phyloP scores from a whole-genome alignment of 176 grass and related monocot species.

The Urochloa ruziziensis region DNA sequence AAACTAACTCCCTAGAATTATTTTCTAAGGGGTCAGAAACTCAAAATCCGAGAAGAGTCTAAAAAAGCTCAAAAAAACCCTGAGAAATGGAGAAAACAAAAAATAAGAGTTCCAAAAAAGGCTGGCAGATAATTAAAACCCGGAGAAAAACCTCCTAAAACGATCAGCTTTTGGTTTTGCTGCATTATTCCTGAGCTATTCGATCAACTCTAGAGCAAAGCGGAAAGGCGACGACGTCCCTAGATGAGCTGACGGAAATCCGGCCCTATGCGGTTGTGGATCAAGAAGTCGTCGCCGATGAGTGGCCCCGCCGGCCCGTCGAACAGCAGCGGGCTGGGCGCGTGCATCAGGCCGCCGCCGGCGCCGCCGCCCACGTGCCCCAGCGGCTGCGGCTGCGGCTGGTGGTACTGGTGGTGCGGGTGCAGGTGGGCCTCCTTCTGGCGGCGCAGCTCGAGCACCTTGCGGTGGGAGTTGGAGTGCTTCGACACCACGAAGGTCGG shows the following conservation, averaged over 20 bases:
- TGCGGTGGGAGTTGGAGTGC: conserved; percentile 99
- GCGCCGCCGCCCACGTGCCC: neutral
- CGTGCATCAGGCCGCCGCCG: conserved; percentile 17
- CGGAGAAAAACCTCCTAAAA: conserved; percentile 43
- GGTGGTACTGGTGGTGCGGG: neutral
- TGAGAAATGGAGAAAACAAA: conserved; percentile 18
- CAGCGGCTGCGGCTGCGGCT: conserved; percentile 16
- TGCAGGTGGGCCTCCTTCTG: conserved; percentile 70
- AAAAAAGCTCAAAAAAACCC: too few relatives aligned
- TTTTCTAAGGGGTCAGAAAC: conserved; percentile 54
- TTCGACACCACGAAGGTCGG: conserved; percentile 76
- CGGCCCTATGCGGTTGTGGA: conserved; percentile 64
- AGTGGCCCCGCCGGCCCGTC: conserved; percentile 40
- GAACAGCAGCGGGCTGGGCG: conserved; percentile 38
- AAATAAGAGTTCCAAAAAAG: conserved; percentile 36
- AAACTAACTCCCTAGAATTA: conserved; percentile 55
- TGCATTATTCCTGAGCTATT: conserved; percentile 61
- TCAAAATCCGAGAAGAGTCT: conserved; percentile 23
- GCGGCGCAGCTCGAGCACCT: conserved; percentile 92
- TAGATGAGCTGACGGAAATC: conserved; percentile 83
- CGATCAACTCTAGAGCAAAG: conserved; percentile 14
- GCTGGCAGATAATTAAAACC: conserved; percentile 26
- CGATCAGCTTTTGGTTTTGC: conserved; percentile 32
- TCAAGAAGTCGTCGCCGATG: conserved; percentile 58
- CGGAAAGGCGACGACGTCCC: neutral